These are phyloP conservation scores for Apiotrichum akiyoshidainum DNA, from an alignment of 1,284 basidiomycete genomes.

Conservation along the genomic window DNA sequence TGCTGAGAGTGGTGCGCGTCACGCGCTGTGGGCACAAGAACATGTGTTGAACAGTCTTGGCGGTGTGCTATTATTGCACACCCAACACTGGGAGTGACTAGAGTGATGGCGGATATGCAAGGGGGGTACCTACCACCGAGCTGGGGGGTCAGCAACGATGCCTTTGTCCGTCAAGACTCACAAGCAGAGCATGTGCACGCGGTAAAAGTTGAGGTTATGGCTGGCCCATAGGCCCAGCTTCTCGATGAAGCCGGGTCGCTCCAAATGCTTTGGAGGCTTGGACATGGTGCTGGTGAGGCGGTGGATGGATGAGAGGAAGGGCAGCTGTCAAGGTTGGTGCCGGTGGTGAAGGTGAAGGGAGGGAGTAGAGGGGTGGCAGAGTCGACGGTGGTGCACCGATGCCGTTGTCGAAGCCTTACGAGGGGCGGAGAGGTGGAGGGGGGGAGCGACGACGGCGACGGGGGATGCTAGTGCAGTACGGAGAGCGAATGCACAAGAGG, in stretches of 20 bases:
- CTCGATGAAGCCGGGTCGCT: constrained; percentile 5
- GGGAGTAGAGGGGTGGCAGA: too few relatives aligned
- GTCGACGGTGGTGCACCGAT: not conserved
- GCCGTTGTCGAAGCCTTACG: too few relatives aligned
- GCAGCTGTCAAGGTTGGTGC: not conserved
- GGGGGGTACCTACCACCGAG: not conserved
- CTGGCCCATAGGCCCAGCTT: not conserved
- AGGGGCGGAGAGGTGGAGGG: too few relatives aligned
- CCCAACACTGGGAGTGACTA: too few relatives aligned
- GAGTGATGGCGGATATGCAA: not conserved
- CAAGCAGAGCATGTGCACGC: constrained; percentile 53
- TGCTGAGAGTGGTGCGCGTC: not conserved
- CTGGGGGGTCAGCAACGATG: not conserved
- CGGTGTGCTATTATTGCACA: not conserved
- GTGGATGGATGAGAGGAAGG: not conserved
- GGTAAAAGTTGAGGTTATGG: constrained; percentile 47
- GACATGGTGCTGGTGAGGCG: not conserved
- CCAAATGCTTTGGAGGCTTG: not conserved
- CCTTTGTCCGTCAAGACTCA: constrained; percentile 6
- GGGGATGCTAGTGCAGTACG: too few relatives aligned
- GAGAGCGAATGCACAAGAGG: too few relatives aligned
- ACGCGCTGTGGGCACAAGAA: too few relatives aligned
- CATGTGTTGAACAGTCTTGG: not conserved
- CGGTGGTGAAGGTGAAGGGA: too few relatives aligned
- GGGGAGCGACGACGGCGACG: too few relatives aligned